Conservation (phyloP, 352 stramenopile genomes). For the Sclerospora graminicola region DNA sequence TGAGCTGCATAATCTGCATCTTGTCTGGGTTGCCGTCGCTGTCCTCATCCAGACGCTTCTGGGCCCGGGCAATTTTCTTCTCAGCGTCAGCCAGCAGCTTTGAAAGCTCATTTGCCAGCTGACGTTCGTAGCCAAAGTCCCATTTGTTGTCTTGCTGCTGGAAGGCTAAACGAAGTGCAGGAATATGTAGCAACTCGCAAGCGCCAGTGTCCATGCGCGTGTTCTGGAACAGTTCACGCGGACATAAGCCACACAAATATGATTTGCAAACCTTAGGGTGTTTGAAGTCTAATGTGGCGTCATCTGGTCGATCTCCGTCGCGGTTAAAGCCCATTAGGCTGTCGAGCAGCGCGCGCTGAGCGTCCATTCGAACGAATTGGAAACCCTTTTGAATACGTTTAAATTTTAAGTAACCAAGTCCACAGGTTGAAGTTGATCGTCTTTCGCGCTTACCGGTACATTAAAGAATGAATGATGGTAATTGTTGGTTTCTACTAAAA, state of each 20-base stretch:
- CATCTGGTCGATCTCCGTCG: conserved; percentile 76
- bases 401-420: too few species aligned
- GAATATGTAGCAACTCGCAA: conserved; percentile 60
- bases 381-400: too few species aligned
- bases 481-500: too few species aligned
- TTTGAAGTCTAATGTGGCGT: conserved; percentile 64
- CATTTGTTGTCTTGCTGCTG: conserved; percentile 22
- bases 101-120: conserved; percentile 54
- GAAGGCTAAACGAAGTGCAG: conserved; percentile 55
- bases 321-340: conserved; percentile 88
- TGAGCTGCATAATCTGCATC: conserved; percentile 61
- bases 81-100: conserved; percentile 67
- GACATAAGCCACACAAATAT: conserved; percentile 76
- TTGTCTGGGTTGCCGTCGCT: conserved; percentile 12
- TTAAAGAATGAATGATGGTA: too few species aligned
- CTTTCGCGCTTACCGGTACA: too few species aligned
- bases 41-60: conserved; percentile 63
- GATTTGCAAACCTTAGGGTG: conserved; percentile 70
- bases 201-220: conserved; percentile 80
- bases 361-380: conserved; percentile 39
- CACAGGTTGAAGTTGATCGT: too few species aligned
- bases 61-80: conserved; percentile 64
- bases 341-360: conserved; percentile 80
- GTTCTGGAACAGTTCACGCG: conserved; percentile 85
- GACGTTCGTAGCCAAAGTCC: conserved; percentile 62